Base-by-base conservation (phyloP, 139 green algal species). In the Spirogloea muscicola region DNA sequence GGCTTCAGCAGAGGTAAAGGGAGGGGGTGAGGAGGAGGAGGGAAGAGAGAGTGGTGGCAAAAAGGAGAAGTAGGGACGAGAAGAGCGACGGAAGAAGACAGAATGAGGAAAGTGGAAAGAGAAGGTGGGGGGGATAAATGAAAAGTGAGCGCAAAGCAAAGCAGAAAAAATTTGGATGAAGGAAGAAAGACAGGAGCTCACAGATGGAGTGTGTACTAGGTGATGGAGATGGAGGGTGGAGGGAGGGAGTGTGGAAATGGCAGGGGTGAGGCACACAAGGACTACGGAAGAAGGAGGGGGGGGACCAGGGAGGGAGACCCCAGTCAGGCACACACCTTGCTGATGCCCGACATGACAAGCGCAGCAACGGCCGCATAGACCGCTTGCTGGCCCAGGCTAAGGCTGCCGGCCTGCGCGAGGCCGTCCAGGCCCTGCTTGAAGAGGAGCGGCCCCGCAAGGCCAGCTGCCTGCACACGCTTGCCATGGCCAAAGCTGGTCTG, bases 371-470 rank as follows among this genome's bases (percentile, higher is more conserved):
- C 57, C 0, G 43, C 3, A 10, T 40, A 44, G 21, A 48, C 37
- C 9, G 58, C 41, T n/a, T n/a, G n/a, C n/a, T n/a, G n/a, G 10
- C 41, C 46, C 31, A 42, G 39, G n/a, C 25, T 42, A 6, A 77
- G 34, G 21, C 13, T 25, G 36, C 41, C 43, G 38, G 57, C 75
- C 7, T 74, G 64, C 1, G 75, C 65, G 34, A 96, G 82, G 0
- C 77, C 79, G 64, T 96, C 90, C 1, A 96, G 83, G 0, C 89
- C 91, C 0, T 72, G 42, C 58, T 79, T 79, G 70, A 79, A 79
- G 27, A 79, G 68, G 31, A 79, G 36, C 58, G 91, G 91, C 18
- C 84, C 83, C 3, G 82, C 58, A 40, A 96, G 58, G 37, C 91
- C 91, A 86, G 90, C 76, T 42, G 49, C 27, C 38, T 79, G 16